Base-by-base conservation (phyloP, 176 grass and related monocot genomes). In the Tillandsia leiboldiana region DNA sequence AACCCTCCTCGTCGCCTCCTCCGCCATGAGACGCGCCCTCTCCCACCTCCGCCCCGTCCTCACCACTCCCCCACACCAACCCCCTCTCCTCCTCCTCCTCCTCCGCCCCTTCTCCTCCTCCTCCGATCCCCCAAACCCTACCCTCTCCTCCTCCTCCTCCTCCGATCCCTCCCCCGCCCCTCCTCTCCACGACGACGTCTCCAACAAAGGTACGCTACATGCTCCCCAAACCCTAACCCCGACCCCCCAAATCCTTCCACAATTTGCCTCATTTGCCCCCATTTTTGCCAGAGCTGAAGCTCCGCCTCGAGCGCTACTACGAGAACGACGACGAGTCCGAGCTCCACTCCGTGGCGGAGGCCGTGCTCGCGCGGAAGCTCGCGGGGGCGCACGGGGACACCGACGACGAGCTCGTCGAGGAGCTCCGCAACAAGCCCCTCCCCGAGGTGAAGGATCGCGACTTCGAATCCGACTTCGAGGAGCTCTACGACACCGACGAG, bases 401-500 rank as follows among this genome's bases (percentile, higher is more conserved):
- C 0, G 88, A 91, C 8, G 85, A 84, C 11, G 82, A 91, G 0
- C 78, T 96, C 15, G 70, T 89, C 9, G 83, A 91, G 65, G 75
- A 84, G 59, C 72, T 96, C 53, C 82, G 42, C 14, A 75, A 65
- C 64, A 69, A 62, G 65, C 88, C 80, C 0, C 73, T 88, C 9
- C 53, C 80, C 15, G 72, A 84, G n/a, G 83, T 75, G 33, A 63
- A 29, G 28, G 93, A 85, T 17, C 33, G 51, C 48, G 92, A 89
- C 52, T 73, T 91, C 29, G 86, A 92, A 27, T 78, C 73, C 0
- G 86, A 89, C 72, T 87, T 92, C 0, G 89, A 92, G 27, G 86
- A 90, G 28, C 15, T 77, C 68, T 73, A 87, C 4, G 83, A 85
- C 0, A 85, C 93, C 0, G 84, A 97, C 7, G 81, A 97, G 53